Base-by-base conservation (phyloP, 83 land plant genomes). In the Diphasiastrum complanatum region DNA sequence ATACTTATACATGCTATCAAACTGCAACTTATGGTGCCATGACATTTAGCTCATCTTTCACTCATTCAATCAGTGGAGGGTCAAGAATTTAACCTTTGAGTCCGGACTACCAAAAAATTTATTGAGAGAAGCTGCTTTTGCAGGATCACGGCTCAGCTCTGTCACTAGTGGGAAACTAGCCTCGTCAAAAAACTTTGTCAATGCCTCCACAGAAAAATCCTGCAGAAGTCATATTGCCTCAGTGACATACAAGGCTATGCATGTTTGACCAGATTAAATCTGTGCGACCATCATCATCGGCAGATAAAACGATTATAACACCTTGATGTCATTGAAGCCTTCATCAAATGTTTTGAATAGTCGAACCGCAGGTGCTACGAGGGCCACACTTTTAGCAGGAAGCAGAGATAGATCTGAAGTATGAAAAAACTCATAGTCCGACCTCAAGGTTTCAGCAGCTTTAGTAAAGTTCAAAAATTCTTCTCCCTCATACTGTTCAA, bases 331-430 rank as follows among this genome's bases (percentile, higher is more conserved):
- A 72, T 64, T 78, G 75, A 85, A 74, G 28, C 79, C 76, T 68
- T 91, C 95, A 74, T 91, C 97, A 63, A 87, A 91, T 25, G 80
- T 81, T 74, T 91, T 91, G 48, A 83, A 83, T 6, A 91, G 66
- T 36, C 97, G 76, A 64, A 91, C 79, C 14, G 78, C 31, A 5
- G 87, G 97, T 8, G 75, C 71, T 16, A 61, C 41, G 4, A 81
- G 67, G 8, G 78, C 69, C 32, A 69, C 66, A 20, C 81, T 84
- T 27, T 85, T 87, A 5, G 74, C 72, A 3, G 97, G 95, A 58
- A 87, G 79, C 41, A 78, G 55, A 20, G 79, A 72, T 34, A 75
- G 75, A 66, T 87, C 83, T 25, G 63, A 48, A 6, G 97, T 91
- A 53, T 91, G 95, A 41, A 72, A 70, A 69, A 85, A 91, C 36